Evolutionary conservation across 2,329 filamentous ascomycete species (phyloP).

Genomic region (Pyrenophora teres): DNA sequence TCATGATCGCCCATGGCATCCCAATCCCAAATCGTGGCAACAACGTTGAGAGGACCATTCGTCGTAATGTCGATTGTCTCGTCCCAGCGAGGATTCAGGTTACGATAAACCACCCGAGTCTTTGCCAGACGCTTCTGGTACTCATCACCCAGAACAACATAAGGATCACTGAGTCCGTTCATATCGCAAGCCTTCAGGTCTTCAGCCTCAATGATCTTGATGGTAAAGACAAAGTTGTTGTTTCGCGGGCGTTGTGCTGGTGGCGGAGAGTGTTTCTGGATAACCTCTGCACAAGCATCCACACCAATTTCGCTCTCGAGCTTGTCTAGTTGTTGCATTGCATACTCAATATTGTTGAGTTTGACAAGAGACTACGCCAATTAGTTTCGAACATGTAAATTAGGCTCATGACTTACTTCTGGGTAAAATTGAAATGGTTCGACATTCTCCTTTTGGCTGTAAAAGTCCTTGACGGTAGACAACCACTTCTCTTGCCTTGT

Average conservation of each 20-base stretch:
- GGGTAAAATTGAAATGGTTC: constrained; percentile 97
- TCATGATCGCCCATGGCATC: constrained; percentile 97
- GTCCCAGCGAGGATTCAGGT: constrained; percentile 93
- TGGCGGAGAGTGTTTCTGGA: constrained; percentile 75
- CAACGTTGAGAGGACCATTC: constrained; percentile 86
- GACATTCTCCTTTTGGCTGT: constrained; percentile 87
- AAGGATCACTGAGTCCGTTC: constrained; percentile 91
- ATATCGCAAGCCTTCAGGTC: constrained; percentile 98
- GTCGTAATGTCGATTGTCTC: constrained; percentile 97
- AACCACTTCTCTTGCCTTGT: constrained; percentile 91
- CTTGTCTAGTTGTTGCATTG: constrained; percentile 87
- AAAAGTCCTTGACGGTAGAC: constrained; percentile 90
- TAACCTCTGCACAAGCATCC: constrained; percentile 82
- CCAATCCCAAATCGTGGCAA: constrained; percentile 98
- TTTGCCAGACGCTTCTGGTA: constrained; percentile 97
- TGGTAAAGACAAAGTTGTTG: constrained; percentile 94
- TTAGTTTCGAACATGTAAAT: constrained; percentile 4
- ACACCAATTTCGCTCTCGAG: constrained; percentile 89
- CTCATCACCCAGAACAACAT: constrained; percentile 94
- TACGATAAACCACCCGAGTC: constrained; percentile 88
- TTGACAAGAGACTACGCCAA: constrained; percentile 82
- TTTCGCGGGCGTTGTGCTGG: constrained; percentile 69
- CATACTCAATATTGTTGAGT: constrained; percentile 96
- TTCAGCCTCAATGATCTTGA: constrained; percentile 97
- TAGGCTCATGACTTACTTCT: constrained; percentile 64